These are phyloP conservation scores for Podaxis carcinomalis DNA, from an alignment of 768 basidiomycete species.

Conservation along the genomic window DNA sequence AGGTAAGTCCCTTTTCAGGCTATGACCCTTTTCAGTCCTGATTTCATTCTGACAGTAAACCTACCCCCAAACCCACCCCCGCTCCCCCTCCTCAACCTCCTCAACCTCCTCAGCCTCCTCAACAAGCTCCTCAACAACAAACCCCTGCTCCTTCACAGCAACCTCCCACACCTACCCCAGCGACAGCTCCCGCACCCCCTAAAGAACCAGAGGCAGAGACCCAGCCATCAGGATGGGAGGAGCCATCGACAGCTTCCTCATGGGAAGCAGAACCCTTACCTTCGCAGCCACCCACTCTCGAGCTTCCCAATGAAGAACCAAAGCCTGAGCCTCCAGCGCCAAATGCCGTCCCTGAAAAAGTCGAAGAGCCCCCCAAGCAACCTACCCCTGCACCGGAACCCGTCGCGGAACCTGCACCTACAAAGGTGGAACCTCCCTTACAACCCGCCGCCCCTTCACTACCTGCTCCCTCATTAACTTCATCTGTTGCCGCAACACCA, in stretches of 20 bases:
- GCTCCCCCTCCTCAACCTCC: constrained; percentile 27
- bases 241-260: constrained; percentile 64
- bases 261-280: constrained; percentile 55
- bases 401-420: constrained; percentile 19
- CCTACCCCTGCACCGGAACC: constrained; percentile 28
- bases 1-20: constrained; percentile 39
- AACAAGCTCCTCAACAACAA: constrained; percentile 28
- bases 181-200: constrained; percentile 23
- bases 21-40: constrained; percentile 5
- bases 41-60: constrained; percentile 30
- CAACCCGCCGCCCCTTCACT: constrained; percentile 27
- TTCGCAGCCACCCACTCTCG: constrained; percentile 16
- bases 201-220: constrained; percentile 24
- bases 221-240: constrained; percentile 54
- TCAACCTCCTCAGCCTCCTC: constrained; percentile 17
- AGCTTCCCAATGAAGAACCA: constrained; percentile 19
- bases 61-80: constrained; percentile 60
- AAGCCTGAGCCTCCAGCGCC: constrained; percentile 25
- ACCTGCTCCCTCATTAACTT: constrained; percentile 25
- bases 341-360: constrained; percentile 13
- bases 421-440: constrained; percentile 32
- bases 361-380: constrained; percentile 22
- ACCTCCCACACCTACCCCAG: constrained; percentile 21
- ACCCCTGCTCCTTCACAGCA: constrained; percentile 35
- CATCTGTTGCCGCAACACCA: constrained; percentile 36